phyloP scores from a whole-genome alignment of 73 alveolate species.

The Paramecium biaurelia region DNA sequence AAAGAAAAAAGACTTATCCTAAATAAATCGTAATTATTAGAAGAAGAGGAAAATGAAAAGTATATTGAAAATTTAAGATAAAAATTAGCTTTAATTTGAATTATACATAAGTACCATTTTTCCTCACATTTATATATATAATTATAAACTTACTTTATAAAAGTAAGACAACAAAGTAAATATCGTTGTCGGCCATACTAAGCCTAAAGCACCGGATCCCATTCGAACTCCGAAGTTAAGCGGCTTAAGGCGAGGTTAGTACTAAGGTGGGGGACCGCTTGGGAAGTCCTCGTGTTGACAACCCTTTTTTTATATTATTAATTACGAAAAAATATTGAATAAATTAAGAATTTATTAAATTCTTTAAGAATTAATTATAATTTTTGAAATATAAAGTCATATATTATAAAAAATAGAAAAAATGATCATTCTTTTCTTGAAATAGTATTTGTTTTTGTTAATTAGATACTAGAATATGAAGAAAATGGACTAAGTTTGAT shows the following conservation, averaged over 20 bases:
- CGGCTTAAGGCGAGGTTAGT: slow-evolving; percentile 99
- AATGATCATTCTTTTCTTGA: neutral
- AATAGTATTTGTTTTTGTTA: neutral
- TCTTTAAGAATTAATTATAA: neutral
- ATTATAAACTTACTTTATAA: no score
- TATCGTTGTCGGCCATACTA: slow-evolving; percentile 98
- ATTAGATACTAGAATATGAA: neutral
- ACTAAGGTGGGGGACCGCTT: slow-evolving; percentile 88
- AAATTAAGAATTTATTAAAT: neutral
- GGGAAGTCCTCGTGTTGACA: slow-evolving; percentile 85
- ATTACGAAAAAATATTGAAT: neutral
- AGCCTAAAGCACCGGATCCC: slow-evolving; percentile 99
- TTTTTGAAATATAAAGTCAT: neutral
- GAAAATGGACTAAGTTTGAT: neutral
- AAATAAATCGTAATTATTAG: neutral
- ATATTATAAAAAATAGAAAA: neutral
- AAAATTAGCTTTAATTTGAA: neutral
- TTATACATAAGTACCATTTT: neutral
- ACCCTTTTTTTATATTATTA: slow-evolving; percentile 66
- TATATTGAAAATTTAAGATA: neutral
- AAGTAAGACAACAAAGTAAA: neutral
- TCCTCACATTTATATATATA: neutral
- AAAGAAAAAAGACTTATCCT: neutral
- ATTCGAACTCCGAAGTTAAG: slow-evolving; percentile 99
- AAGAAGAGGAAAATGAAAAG: neutral